Evolutionary conservation across 495 filamentous ascomycete species (phyloP).

Genomic region (Penicillium verhagenii): DNA sequence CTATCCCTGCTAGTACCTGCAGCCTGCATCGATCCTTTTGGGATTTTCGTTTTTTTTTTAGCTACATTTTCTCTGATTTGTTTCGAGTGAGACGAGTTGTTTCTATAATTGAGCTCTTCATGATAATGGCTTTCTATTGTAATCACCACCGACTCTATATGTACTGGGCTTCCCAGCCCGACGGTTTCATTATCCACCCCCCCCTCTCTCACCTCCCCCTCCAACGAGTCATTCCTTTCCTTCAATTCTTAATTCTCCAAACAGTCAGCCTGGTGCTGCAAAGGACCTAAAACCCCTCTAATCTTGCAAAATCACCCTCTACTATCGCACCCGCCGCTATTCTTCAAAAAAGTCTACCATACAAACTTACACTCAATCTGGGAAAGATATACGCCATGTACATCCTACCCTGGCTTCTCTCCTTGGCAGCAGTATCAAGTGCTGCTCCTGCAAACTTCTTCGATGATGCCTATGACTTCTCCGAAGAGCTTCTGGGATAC

Average conservation of each 20-base stretch:
- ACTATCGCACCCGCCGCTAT: neutral
- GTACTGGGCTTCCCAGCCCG: slow-evolving; percentile 14
- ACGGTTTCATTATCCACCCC: slow-evolving; percentile 11
- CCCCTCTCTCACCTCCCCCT: neutral
- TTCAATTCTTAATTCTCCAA: slow-evolving; percentile 4
- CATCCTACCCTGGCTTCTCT: slow-evolving; percentile 26
- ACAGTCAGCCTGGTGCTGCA: slow-evolving; percentile 17
- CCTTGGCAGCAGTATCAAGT: slow-evolving; percentile 31
- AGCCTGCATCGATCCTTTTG: slow-evolving; percentile 26
- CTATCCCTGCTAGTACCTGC: slow-evolving; percentile 29
- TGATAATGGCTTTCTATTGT: slow-evolving; percentile 3
- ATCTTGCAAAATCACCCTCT: neutral
- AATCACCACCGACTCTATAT: slow-evolving; percentile 24
- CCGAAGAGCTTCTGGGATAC: slow-evolving; percentile 36
- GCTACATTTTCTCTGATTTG: slow-evolving; percentile 8
- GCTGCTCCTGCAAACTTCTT: slow-evolving; percentile 38
- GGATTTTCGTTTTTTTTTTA: slow-evolving; percentile 18
- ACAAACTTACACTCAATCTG: neutral
- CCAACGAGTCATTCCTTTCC: slow-evolving; percentile 15
- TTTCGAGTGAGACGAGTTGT: slow-evolving; percentile 25
- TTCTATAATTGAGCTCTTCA: slow-evolving; percentile 24
- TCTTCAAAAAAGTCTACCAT: neutral
- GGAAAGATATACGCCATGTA: too few species aligned
- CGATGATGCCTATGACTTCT: slow-evolving; percentile 38
- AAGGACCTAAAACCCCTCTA: slow-evolving; percentile 4